These are phyloP conservation scores for Zizania latifolia DNA, from an alignment of 176 grass and related monocot genomes.

Conservation along the genomic window DNA sequence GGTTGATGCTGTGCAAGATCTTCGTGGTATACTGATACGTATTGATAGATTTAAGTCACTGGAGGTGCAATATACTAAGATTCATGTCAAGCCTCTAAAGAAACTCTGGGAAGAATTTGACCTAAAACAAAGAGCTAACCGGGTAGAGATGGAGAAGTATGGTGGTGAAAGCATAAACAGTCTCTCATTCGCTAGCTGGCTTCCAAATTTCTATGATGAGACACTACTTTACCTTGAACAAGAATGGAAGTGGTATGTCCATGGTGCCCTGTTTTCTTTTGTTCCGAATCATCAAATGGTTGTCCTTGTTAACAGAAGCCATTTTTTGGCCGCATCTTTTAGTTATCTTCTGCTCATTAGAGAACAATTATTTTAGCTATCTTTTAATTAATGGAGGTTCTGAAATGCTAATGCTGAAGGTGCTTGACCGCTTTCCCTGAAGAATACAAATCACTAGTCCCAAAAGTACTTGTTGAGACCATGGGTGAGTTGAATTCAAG, in stretches of 20 bases:
- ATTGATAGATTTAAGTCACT: constrained; percentile 93
- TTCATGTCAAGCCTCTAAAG: constrained; percentile 85
- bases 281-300: not conserved
- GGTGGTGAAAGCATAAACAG: constrained; percentile 50
- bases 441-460: constrained; percentile 87
- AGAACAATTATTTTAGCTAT: not conserved
- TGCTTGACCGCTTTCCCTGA: constrained; percentile 88
- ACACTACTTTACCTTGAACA: constrained; percentile 94
- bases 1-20: constrained; percentile 88
- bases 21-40: constrained; percentile 78
- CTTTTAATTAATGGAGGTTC: not conserved
- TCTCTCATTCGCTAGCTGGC: constrained; percentile 85
- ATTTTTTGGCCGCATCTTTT: not conserved
- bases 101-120: constrained; percentile 99
- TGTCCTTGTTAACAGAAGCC: not conserved
- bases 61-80: constrained; percentile 87
- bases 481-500: constrained; percentile 78
- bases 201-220: constrained; percentile 98
- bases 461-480: constrained; percentile 77
- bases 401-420: constrained; percentile 48
- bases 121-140: constrained; percentile 63
- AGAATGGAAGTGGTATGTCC: constrained; percentile 97
- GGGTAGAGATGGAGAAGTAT: constrained; percentile 61
- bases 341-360: not conserved
- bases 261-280: constrained; percentile 19